These are phyloP conservation scores for Russula lepida DNA, from an alignment of 768 basidiomycete species.

Conservation along the genomic window DNA sequence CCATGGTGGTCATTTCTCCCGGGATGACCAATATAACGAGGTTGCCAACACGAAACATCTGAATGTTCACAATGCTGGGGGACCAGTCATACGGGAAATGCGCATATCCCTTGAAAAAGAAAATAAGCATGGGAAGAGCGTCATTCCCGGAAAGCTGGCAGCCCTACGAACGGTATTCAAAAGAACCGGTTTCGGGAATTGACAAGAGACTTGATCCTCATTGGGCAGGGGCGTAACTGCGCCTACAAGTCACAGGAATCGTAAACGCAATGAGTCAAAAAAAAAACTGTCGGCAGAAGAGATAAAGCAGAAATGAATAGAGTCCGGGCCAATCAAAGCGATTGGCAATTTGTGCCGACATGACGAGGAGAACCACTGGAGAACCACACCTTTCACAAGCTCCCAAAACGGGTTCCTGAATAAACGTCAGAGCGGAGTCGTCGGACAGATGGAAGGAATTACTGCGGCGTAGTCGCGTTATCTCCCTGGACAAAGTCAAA, in stretches of 20 bases:
- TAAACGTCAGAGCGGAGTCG: conserved; percentile 8
- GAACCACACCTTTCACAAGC: conserved; percentile 51
- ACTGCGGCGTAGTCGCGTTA: conserved; percentile 53
- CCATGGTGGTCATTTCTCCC: conserved; percentile 78
- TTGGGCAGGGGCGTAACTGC: conserved; percentile 58
- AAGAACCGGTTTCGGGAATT: conserved; percentile 70
- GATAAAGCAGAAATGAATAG: neutral
- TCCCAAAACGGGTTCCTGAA: conserved; percentile 74
- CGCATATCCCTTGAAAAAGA: conserved; percentile 47
- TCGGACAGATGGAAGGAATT: conserved; percentile 10
- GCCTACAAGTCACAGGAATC: conserved; percentile 28
- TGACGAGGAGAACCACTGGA: neutral
- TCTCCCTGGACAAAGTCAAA: conserved; percentile 73
- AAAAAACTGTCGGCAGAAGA: neutral
- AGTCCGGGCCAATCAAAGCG: neutral
- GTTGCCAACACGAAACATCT: conserved; percentile 70
- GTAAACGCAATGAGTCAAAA: neutral
- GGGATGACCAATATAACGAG: conserved; percentile 70
- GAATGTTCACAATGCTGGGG: conserved; percentile 62
- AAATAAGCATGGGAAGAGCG: conserved; percentile 12
- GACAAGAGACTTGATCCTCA: conserved; percentile 57
- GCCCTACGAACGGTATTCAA: conserved; percentile 51
- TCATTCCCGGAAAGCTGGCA: conserved; percentile 1
- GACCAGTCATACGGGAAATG: conserved; percentile 66
- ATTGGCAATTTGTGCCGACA: neutral